Evolutionary conservation across 495 filamentous ascomycete genomes (phyloP).

Genomic region (Thozetella sp.): DNA sequence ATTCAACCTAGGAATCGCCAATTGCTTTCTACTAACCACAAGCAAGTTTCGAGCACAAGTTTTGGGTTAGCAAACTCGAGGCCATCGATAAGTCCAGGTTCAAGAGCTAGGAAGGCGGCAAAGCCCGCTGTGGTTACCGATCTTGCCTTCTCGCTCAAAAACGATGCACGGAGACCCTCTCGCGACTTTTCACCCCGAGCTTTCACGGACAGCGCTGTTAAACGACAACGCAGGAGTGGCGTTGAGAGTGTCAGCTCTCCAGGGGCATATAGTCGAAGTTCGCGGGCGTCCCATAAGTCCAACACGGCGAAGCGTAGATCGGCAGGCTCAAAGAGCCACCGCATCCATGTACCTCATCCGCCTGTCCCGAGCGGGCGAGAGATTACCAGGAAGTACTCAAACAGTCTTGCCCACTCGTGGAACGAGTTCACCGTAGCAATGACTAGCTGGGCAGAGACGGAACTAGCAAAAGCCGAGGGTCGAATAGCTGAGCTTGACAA

Average conservation of each 20-base stretch:
- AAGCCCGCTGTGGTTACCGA: not conserved
- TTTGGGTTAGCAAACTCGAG: too few relatives aligned
- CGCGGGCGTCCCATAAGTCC: not conserved
- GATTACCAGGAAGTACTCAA: not conserved
- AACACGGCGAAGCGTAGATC: not conserved
- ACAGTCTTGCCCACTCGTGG: not conserved
- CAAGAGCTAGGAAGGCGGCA: not conserved
- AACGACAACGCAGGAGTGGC: not conserved
- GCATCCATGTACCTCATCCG: not conserved
- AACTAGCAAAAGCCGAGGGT: not conserved
- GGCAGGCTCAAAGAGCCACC: not conserved
- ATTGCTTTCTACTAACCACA: too few relatives aligned
- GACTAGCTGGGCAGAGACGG: not conserved
- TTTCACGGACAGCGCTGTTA: not conserved
- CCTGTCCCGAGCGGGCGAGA: not conserved
- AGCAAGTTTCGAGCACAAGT: too few relatives aligned
- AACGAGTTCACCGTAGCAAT: slow-evolving; percentile 3
- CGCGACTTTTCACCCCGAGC: not conserved
- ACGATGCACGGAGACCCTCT: not conserved
- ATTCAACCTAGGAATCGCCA: too few relatives aligned
- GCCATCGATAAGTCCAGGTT: too few relatives aligned
- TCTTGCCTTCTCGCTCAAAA: not conserved
- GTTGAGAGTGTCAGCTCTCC: not conserved
- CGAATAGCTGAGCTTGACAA: not conserved
- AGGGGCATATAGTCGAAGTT: not conserved